These are phyloP conservation scores for Rhododendron ovatum DNA, from an alignment of 148 eudicot genomes.

Conservation along the genomic window DNA sequence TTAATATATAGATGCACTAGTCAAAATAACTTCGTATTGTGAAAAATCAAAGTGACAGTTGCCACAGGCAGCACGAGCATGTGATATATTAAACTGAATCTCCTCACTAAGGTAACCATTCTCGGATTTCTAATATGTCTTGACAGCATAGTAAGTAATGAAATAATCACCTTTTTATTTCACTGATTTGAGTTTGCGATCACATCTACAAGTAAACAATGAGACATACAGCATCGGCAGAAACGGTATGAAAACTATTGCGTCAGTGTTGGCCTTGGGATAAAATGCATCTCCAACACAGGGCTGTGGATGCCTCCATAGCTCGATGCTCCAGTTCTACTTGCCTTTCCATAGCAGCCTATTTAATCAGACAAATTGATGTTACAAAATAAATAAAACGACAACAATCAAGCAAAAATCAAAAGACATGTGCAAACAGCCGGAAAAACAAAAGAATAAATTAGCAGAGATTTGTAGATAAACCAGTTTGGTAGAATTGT, in stretches of 20 bases:
- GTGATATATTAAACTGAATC: neutral
- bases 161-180: neutral
- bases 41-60: too few relatives aligned
- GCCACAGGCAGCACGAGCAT: too few relatives aligned
- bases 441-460: neutral
- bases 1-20: too few relatives aligned
- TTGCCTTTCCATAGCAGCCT: slow-evolving; percentile 99
- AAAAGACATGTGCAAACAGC: neutral
- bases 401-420: neutral
- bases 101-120: neutral
- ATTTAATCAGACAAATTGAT: slow-evolving; percentile 19
- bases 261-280: neutral
- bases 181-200: neutral
- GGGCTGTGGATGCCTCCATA: slow-evolving; percentile 84
- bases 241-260: neutral
- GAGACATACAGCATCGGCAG: neutral
- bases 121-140: neutral
- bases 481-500: slow-evolving; percentile 92
- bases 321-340: slow-evolving; percentile 95
- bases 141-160: neutral
- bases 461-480: neutral
- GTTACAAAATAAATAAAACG: neutral
- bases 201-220: slow-evolving; percentile 4
- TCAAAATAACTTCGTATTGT: too few relatives aligned
- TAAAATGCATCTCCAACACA: slow-evolving; percentile 17